phyloP scores from a whole-genome alignment of 2,329 filamentous ascomycete genomes.

The Monilinia vaccinii-corymbosi region DNA sequence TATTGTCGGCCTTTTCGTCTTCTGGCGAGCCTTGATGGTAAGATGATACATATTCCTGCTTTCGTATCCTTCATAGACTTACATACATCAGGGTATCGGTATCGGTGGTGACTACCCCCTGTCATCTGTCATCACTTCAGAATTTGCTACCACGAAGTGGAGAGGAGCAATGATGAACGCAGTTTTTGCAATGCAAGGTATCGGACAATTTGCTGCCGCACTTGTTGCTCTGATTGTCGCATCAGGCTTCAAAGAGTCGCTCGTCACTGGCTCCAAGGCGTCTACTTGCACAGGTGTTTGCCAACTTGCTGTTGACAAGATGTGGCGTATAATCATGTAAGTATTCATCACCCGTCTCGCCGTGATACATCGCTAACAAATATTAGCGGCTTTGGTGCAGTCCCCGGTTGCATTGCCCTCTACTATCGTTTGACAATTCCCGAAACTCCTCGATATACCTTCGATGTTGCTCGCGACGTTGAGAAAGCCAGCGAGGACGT shows the following conservation, averaged over 20 bases:
- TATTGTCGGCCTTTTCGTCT: constrained; percentile 60
- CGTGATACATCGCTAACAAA: background rate
- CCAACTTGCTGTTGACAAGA: constrained; percentile 68
- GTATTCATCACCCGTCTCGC: background rate
- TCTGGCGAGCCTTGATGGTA: constrained; percentile 70
- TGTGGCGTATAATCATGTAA: constrained; percentile 69
- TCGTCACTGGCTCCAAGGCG: constrained; percentile 42
- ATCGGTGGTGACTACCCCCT: constrained; percentile 76
- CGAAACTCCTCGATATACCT: constrained; percentile 81
- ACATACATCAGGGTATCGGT: constrained; percentile 42
- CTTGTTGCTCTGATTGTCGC: constrained; percentile 70
- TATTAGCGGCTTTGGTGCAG: constrained; percentile 57
- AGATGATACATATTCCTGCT: background rate
- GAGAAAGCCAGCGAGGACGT: constrained; percentile 66
- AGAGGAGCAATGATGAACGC: constrained; percentile 80
- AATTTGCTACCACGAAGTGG: constrained; percentile 81
- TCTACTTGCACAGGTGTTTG: constrained; percentile 55
- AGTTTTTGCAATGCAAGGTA: constrained; percentile 81
- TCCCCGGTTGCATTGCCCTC: constrained; percentile 71
- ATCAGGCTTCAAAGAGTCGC: constrained; percentile 57
- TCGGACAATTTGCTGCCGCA: constrained; percentile 69
- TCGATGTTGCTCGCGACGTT: constrained; percentile 68
- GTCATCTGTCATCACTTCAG: constrained; percentile 75
- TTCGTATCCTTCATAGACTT: constrained; percentile 19
- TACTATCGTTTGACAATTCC: constrained; percentile 81